Percentiles rank a stretch among this genome's conserved stretches.
phyloP scores from a whole-genome alignment of 2,329 filamentous ascomycete genomes.

The Epichloe brachyelytri region DNA sequence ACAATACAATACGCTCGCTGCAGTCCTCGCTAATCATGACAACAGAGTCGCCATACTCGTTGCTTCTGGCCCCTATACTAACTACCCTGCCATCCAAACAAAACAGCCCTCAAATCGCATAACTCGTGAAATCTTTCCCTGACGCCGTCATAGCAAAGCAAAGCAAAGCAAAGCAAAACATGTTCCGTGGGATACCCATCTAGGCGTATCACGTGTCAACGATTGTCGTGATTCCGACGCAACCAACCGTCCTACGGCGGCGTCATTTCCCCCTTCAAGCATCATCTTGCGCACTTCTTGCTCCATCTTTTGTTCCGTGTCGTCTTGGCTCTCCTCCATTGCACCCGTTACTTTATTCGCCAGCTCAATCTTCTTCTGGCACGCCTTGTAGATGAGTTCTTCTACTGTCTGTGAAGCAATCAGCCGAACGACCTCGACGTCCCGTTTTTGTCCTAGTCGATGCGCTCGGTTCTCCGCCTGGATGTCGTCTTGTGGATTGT shows the following conservation, averaged over 20 bases:
- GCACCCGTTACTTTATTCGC: constrained; percentile 48
- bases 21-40: no score
- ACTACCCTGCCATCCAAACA: no score
- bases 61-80: no score
- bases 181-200: neutral
- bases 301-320: constrained; percentile 25
- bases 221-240: neutral
- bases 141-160: no score
- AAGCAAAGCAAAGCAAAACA: no score
- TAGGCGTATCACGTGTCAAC: neutral
- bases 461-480: constrained; percentile 96
- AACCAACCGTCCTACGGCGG: constrained; percentile 20
- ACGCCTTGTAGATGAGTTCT: constrained; percentile 83
- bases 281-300: constrained; percentile 32
- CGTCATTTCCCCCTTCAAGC: constrained; percentile 22
- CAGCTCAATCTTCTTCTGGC: constrained; percentile 83
- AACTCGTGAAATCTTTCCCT: no score
- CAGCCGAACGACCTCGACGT: constrained; percentile 81
- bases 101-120: no score
- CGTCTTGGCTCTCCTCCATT: constrained; percentile 16
- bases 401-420: constrained; percentile 77
- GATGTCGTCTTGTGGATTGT: constrained; percentile 97
- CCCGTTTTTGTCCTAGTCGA: constrained; percentile 78
- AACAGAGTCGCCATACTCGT: no score
- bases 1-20: no score